Base-by-base conservation (phyloP, 2,329 filamentous ascomycete species). In the Ascochyta clinopodiicola region DNA sequence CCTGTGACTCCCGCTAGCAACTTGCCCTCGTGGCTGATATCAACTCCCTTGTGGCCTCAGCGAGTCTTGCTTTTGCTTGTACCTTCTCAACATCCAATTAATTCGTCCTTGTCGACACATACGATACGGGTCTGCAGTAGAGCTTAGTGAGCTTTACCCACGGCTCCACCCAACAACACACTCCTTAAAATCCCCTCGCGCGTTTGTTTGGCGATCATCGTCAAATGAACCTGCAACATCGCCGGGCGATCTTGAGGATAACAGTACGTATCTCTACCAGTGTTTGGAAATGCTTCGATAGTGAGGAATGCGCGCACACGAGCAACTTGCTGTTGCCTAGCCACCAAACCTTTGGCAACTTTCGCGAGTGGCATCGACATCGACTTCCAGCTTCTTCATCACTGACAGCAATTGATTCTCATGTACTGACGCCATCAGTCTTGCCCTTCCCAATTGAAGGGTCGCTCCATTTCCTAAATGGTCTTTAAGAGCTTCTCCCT, bases 191-290 rank as follows among this genome's bases (percentile, higher is more conserved):
- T 43, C 80, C 3, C 79, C 79, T 29, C 51, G 70, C 92, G 92
- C 91, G 91, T 96, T 92, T 83, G 75, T 96, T 68, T 95, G 92
- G 84, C 91, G 90, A 88, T 88, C 80, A 55, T 91, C 93, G 92
- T 96, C 91, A 94, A 92, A 96, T 96, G 93, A 96, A 95, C 92
- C 92, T 97, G 93, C 92, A 93, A 82, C 81, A 79, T 80, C 80
- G 79, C 75, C 80, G 82, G 76, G 74, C 80, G 62, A 66, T 62
- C 77, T 79, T 81, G 79, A 84, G 81, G 81, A 82, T 83, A 78
- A 82, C 82, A 81, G 88, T 91, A 84, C 80, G 85, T 79, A 21
- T 24, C 15, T 31, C 50, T 24, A 19, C 22, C 42, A 43, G 44
- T 44, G 22, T 38, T 40, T 24, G 43, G 53, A 51, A 53, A 36